phyloP scores from a whole-genome alignment of 768 basidiomycete genomes.

The Macrolepiota albuminosa region DNA sequence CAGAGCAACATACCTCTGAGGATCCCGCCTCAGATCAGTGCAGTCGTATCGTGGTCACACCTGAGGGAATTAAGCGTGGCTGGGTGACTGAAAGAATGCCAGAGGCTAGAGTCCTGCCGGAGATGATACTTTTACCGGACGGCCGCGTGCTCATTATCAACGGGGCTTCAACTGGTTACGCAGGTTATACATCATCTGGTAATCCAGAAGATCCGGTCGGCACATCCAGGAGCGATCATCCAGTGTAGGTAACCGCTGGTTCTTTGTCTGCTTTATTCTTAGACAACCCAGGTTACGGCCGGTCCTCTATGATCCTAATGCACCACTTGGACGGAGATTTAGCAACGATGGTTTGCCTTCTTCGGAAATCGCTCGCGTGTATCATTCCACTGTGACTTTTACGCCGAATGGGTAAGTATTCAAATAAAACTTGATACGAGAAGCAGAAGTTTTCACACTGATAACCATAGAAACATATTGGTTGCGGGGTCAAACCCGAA shows the following conservation, averaged over 20 bases:
- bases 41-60: constrained; percentile 34
- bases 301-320: constrained; percentile 43
- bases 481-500: constrained; percentile 41
- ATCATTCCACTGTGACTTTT: constrained; percentile 57
- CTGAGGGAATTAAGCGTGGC: constrained; percentile 35
- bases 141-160: constrained; percentile 38
- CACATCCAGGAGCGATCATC: constrained; percentile 22
- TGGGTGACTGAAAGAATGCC: constrained; percentile 44
- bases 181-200: constrained; percentile 35
- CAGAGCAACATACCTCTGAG: constrained; percentile 29
- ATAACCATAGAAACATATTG: constrained; percentile 15
- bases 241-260: constrained; percentile 17
- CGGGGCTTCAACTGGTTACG: constrained; percentile 38
- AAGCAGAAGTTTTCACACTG: background rate
- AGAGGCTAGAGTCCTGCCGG: constrained; percentile 32
- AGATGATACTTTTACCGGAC: constrained; percentile 34
- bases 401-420: constrained; percentile 45
- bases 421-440: background rate
- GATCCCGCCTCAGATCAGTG: constrained; percentile 39
- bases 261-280: constrained; percentile 18
- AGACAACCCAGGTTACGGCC: constrained; percentile 31
- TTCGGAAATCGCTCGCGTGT: constrained; percentile 46
- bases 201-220: constrained; percentile 22
- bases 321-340: constrained; percentile 38
- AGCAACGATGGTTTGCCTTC: constrained; percentile 41